Base-by-base conservation (phyloP, 352 stramenopile genomes). In the Elongisporangium senticosum region DNA sequence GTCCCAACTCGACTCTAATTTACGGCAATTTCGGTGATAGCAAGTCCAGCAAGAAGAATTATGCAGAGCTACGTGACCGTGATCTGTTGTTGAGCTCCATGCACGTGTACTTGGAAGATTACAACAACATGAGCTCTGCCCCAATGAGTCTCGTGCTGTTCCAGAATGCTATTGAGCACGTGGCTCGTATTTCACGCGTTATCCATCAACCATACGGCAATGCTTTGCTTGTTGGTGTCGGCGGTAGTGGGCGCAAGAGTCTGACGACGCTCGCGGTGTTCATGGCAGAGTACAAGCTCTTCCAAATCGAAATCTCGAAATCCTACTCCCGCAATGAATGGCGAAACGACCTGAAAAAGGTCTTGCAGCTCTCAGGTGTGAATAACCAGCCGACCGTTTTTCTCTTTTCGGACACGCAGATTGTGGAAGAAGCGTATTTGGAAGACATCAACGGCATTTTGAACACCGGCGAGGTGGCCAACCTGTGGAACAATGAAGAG, bases 241-340 rank as follows among this genome's bases (percentile, higher is more conserved):
- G 93, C 13, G 93, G 93, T 3, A 96, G 83, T 49, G 95, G 94
- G 0, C 89, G 94, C 47, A 97, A 98, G 65, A 93, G 72, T 10
- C 81, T 98, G 6, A 98, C 92, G 22, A 96, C 83, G 11, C 74
- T 98, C 4, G 90, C 94, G 0, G 90, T 96, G n/a, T 97, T 86
- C 49, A 96, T 98, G 75, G 90, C 92, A 19, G 90, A 98, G 65
- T 98, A 95, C 70, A 90, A 95, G 61, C 72, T 98, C 13, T 97
- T 98, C 62, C 89, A 97, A 68, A 98, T 98, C 63, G 95, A 98
- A 60, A 98, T 98, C 33, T 97, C 88, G 47, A 98, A 98, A 65
- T 92, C 80, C 13, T 98, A 98, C 63, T 88, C 86, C 15, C 79
- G 87, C n/a, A 73, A 62, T 0, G 95, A 98, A 58, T 98, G 92